Conservation (phyloP, 2,329 filamentous ascomycete species). For the Penicillium griseofulvum region DNA sequence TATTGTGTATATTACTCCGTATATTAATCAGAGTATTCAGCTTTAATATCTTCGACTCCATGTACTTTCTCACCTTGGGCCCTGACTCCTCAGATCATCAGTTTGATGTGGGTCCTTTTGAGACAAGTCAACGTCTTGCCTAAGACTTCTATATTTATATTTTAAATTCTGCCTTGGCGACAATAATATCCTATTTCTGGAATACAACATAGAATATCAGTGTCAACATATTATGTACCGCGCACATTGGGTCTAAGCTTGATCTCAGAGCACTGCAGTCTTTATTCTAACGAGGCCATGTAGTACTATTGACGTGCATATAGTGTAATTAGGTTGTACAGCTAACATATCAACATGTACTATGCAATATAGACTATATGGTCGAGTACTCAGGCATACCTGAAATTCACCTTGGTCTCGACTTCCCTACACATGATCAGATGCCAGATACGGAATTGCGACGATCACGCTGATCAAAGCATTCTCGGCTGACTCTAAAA, state of each 20-base stretch:
- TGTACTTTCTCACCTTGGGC: background rate
- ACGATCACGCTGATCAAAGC: background rate
- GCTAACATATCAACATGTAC: background rate
- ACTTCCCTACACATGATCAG: background rate
- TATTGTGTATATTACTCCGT: no score
- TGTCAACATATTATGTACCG: background rate
- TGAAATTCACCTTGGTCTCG: background rate
- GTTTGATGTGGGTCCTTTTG: background rate
- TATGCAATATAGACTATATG: background rate
- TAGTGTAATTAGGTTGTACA: background rate
- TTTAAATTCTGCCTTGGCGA: no score
- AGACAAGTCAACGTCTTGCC: background rate
- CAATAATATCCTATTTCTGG: background rate
- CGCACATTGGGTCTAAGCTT: slow-evolving; percentile 6
- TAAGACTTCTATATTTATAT: background rate
- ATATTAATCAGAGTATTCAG: background rate
- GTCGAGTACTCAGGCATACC: background rate
- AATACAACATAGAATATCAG: background rate
- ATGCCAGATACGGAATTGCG: background rate
- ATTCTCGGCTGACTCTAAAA: background rate
- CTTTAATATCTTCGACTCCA: background rate
- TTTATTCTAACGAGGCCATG: background rate
- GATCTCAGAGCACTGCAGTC: background rate
- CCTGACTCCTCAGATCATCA: background rate
- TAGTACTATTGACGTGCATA: background rate